Evolutionary conservation across 306 rosid genomes (phyloP), one percentile per base, ranked within the genome.

Genomic region (Cucumis cinereus): DNA sequence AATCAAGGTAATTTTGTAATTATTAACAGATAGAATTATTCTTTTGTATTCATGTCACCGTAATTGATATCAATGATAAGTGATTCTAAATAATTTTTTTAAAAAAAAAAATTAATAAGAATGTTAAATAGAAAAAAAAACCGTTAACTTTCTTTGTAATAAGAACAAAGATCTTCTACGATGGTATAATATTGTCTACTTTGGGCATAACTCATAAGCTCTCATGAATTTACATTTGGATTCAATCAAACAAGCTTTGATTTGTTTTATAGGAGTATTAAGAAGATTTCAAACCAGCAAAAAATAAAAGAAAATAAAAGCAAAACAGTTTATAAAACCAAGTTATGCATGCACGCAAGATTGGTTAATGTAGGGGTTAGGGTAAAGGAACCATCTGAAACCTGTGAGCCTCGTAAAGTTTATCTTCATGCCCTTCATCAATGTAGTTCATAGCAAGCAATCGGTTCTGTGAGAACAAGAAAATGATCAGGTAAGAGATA

Each of bases 401-500:
- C 97, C 98, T 93, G 87, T 93, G 98, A 79, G 95, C 93, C 77
- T 88, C 92, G 71, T 84, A 93, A 82, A 93, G 98, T 81, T 87
- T 89, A 83, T 93, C 87, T 83, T 89, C 93, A 45, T 72, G 82
- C 75, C 97, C 98, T 88, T 93, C 97, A 73, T 93, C 87, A 64
- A 89, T 89, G 86, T 93, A 93, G 82, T 93, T 93, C 95, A 89
- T 85, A 1, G 97, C 97, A 82, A 93, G 98, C 85, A 93, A 80
- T 77, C 98, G 98, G 71, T 93, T 93, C 98, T 93, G 88, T 80
- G 80, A 78, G 74, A 49, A 59, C 66, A 73, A 15, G n/a, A 77
- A 77, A 16, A 72, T 43, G 63, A 72, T 52, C 63, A 79, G 60
- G 43, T 47, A 8, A 54, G 60, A 81, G 62, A 81, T 52, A 33